Evolutionary conservation across 2,329 filamentous ascomycete genomes (phyloP), one percentile per base, ranked within the genome.

Genomic region (Venturiaceae sp.): DNA sequence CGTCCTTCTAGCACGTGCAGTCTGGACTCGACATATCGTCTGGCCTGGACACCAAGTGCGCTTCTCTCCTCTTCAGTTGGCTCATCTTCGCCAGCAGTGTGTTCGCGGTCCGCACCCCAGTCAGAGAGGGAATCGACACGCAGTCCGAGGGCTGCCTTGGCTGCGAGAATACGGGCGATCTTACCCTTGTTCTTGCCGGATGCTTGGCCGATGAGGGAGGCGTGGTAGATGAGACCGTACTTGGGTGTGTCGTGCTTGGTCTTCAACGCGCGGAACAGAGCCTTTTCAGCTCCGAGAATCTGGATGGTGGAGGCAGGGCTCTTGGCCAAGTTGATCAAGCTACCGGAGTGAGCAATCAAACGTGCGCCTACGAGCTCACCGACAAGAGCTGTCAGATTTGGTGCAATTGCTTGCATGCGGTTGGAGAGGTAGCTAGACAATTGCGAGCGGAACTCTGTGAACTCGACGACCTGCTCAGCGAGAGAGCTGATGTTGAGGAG

Each of bases 111-210:
- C 52, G 82, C 81, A 62, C 83, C 83, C 80, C 88, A 90, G 63
- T 92, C 88, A 57, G 86, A 85, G 47, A 95, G 82, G 30, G 94
- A 90, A 73, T 99, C 94, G 54, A 96, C 88, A 75, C 94, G 91
- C 53, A 96, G 80, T 80, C 92, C 92, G 55, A 99, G 83, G 28
- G 94, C 90, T 52, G 92, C 86, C 81, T 97, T 97, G 65, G 92
- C 88, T 53, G 94, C 88, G 62, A 99, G 83, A 80, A 96, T 91
- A 82, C 94, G 90, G 44, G 94, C 94, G 69, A 99, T 96, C 81
- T 99, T 99, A 67, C 94, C 94, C 86, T 99, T 99, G 81, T 97
- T 97, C 80, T 90, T 92, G 68, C 94, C 94, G 21, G 90, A 95
- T 32, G 94, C 94, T 77, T 99, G 94, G 47, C 94, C 94, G 62